A percentile compares a stretch with the other conserved stretches of the same genome.
phyloP scores from a whole-genome alignment of 2,329 filamentous ascomycete genomes.

The Trichoderma lentiforme region DNA sequence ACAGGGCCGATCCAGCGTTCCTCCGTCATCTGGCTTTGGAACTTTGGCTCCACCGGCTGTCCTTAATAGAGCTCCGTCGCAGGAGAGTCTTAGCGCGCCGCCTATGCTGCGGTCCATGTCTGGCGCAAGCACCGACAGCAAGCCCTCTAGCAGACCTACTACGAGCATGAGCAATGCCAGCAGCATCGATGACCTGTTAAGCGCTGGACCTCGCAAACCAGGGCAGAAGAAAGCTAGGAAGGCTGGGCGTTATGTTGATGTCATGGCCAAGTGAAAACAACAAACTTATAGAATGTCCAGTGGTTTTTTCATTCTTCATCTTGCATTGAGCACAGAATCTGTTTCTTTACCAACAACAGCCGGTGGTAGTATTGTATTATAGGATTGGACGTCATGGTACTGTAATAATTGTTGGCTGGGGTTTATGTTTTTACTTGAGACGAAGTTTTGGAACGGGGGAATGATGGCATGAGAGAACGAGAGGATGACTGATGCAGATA shows the following conservation, averaged over 20 bases:
- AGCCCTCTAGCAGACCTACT: conserved; percentile 64
- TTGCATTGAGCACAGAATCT: not conserved
- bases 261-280: conserved; percentile 72
- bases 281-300: not conserved
- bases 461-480: not conserved
- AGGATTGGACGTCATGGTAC: conserved; percentile 8
- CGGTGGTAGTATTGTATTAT: conserved; percentile 11
- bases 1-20: conserved; percentile 30
- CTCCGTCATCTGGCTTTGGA: conserved; percentile 30
- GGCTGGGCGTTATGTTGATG: conserved; percentile 87
- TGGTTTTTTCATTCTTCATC: conserved; percentile 17
- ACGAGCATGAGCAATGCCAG: conserved; percentile 89
- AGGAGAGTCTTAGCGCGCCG: conserved; percentile 38
- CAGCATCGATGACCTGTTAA: conserved; percentile 89
- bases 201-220: conserved; percentile 66
- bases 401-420: conserved; percentile 3
- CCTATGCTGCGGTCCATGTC: conserved; percentile 49
- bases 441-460: not conserved
- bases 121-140: conserved; percentile 41
- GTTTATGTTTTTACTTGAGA: not conserved
- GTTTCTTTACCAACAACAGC: not conserved
- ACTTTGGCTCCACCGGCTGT: conserved; percentile 29
- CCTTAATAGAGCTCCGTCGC: conserved; percentile 35
- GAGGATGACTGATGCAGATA: conserved; percentile 15
- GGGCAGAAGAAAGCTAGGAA: conserved; percentile 71